Conservation (phyloP, 768 basidiomycete species). For the Cyclocybe cylindracea region DNA sequence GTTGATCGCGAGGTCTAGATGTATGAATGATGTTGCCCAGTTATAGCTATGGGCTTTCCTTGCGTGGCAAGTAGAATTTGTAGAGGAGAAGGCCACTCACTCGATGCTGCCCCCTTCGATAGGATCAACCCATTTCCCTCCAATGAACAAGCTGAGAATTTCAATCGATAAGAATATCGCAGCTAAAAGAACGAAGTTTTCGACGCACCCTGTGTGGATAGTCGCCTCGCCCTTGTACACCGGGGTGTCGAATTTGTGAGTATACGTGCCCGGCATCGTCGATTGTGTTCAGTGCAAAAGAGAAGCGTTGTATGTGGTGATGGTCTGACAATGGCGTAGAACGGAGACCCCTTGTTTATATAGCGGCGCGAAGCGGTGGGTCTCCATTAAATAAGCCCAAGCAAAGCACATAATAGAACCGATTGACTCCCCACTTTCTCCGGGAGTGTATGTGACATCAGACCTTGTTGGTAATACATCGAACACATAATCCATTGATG, state of each 20-base stretch:
- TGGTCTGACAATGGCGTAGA: too few species aligned
- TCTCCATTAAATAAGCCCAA: too few species aligned
- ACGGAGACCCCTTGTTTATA: too few species aligned
- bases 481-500: too few species aligned
- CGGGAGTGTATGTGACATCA: too few species aligned
- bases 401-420: too few species aligned
- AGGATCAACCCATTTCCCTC: slow-evolving; percentile 67
- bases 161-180: neutral
- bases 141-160: slow-evolving; percentile 61
- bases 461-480: too few species aligned
- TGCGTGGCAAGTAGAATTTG: too few species aligned
- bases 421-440: too few species aligned
- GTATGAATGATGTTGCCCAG: neutral
- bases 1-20: neutral
- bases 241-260: slow-evolving; percentile 52
- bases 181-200: neutral
- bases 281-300: slow-evolving; percentile 12
- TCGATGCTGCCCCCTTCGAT: slow-evolving; percentile 60
- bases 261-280: slow-evolving; percentile 37
- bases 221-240: slow-evolving; percentile 55
- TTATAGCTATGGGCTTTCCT: neutral
- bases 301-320: too few species aligned
- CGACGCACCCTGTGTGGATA: slow-evolving; percentile 52
- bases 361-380: too few species aligned
- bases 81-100: slow-evolving; percentile 36